Percentiles rank a stretch among this genome's conserved stretches.
Conservation (phyloP, 2,329 filamentous ascomycete species). For the Coleophoma cylindrospora region DNA sequence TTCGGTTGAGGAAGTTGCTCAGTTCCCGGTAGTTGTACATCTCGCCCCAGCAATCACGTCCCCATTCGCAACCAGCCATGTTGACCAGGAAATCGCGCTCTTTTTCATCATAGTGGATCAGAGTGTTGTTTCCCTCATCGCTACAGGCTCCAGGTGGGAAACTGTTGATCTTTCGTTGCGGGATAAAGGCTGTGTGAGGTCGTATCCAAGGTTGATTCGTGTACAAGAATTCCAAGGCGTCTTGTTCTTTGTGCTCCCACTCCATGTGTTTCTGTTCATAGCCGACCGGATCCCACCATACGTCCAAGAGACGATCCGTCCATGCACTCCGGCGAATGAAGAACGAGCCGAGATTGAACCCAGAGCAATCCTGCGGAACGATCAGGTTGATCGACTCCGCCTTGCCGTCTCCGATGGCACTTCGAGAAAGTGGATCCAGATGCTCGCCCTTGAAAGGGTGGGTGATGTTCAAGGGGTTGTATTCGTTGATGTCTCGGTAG, state of each 20-base stretch:
- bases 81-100: slow-evolving; percentile 94
- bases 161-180: slow-evolving; percentile 88
- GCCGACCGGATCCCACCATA: slow-evolving; percentile 97
- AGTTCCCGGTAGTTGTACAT: slow-evolving; percentile 94
- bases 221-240: slow-evolving; percentile 90
- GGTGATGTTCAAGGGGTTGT: slow-evolving; percentile 90
- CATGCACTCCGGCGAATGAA: slow-evolving; percentile 81
- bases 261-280: slow-evolving; percentile 99
- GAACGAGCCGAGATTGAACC: slow-evolving; percentile 96
- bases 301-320: slow-evolving; percentile 86
- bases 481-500: slow-evolving; percentile 94
- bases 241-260: slow-evolving; percentile 98
- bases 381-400: slow-evolving; percentile 79
- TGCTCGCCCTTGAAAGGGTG: slow-evolving; percentile 73
- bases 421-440: slow-evolving; percentile 70
- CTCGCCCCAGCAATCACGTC: slow-evolving; percentile 94
- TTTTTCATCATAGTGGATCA: slow-evolving; percentile 78
- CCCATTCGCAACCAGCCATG: slow-evolving; percentile 98
- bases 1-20: slow-evolving; percentile 85
- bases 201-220: slow-evolving; percentile 88
- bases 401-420: slow-evolving; percentile 71
- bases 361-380: slow-evolving; percentile 87
- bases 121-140: slow-evolving; percentile 67
- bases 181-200: slow-evolving; percentile 80
- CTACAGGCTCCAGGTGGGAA: slow-evolving; percentile 89